Conservation (phyloP, 805 yeast genomes). For the Candida pseudoglaebosa region DNA sequence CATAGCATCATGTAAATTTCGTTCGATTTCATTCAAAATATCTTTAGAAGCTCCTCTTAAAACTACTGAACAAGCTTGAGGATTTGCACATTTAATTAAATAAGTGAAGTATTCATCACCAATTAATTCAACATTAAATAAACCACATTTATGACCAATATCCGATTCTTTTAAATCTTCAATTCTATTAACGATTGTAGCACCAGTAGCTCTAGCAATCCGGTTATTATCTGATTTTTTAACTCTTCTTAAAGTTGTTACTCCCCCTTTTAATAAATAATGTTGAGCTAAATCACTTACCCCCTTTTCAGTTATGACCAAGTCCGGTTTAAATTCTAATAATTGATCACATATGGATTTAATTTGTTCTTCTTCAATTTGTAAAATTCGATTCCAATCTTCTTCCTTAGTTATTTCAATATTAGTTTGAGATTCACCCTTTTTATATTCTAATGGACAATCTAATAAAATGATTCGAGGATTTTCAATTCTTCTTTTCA, state of each 20-base stretch:
- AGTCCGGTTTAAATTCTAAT: slow-evolving; percentile 81
- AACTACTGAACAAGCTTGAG: slow-evolving; percentile 89
- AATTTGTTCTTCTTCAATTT: slow-evolving; percentile 98
- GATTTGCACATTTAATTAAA: slow-evolving; percentile 73
- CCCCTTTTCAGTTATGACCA: slow-evolving; percentile 97
- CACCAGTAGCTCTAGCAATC: slow-evolving; percentile 96
- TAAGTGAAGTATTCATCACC: slow-evolving; percentile 97
- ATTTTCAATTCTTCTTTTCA: slow-evolving; percentile 84
- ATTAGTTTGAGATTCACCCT: slow-evolving; percentile 98
- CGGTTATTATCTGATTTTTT: slow-evolving; percentile 95
- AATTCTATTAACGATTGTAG: slow-evolving; percentile 91
- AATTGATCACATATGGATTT: slow-evolving; percentile 81
- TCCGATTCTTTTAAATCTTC: slow-evolving; percentile 92
- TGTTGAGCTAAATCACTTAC: slow-evolving; percentile 98
- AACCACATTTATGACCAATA: slow-evolving; percentile 83
- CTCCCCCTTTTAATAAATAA: slow-evolving; percentile 87
- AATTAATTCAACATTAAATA: slow-evolving; percentile 87
- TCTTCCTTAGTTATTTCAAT: slow-evolving; percentile 94
- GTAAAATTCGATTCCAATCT: slow-evolving; percentile 92
- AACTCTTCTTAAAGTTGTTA: slow-evolving; percentile 88
- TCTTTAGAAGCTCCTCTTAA: slow-evolving; percentile 97
- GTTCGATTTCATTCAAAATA: slow-evolving; percentile 90
- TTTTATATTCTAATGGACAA: slow-evolving; percentile 96
- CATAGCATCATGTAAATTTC: slow-evolving; percentile 98
- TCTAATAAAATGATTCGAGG: slow-evolving; percentile 88